Base-by-base conservation (phyloP, 129 eudicot species). In the Pseudognaphalium luteoalbum region DNA sequence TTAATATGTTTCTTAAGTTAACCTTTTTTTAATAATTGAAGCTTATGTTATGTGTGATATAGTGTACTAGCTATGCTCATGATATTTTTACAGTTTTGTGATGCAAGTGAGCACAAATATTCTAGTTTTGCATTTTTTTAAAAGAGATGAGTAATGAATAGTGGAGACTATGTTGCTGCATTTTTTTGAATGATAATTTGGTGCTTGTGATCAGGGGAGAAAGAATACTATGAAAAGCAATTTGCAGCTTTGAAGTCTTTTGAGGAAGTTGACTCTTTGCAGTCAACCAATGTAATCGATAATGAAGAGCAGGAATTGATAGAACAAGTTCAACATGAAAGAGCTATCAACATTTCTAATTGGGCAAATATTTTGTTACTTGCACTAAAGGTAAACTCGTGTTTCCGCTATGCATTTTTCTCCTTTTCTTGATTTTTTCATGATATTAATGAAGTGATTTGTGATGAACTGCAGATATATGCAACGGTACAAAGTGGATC, bases 401-500 rank as follows among this genome's bases (percentile, higher is more conserved):
- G 12, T 15, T 54, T n/a, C n/a, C n/a, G n/a, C n/a, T n/a, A n/a
- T n/a, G n/a, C n/a, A n/a, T n/a, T n/a, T 7, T 47, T 39, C 29
- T 75, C 14, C 34, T 16, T 60, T 50, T 75, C 7, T 67, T 35
- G 10, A n/a, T 33, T 52, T n/a, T 35, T 35, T 14, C 30, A 10
- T 79, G 62, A 29, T 64, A 39, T 22, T 76, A 2, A 57, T 66
- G 58, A 70, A 37, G 16, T 76, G 51, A 32, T 72, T 6, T 2
- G 33, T 58, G 66, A 42, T 44, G 47, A 73, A 69, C 11, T 71
- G 71, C 79, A 89, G 95, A 82, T 89, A 70, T 86, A 79, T 44
- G 95, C 95, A 6, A 89, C 95, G 0, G 68, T 89, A 63, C 85
- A 83, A 82, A 86, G 95, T 78, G 95, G 95, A 60, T 89, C 95